Conservation (phyloP, 2,329 filamentous ascomycete species). For the Fusarium anguioides region DNA sequence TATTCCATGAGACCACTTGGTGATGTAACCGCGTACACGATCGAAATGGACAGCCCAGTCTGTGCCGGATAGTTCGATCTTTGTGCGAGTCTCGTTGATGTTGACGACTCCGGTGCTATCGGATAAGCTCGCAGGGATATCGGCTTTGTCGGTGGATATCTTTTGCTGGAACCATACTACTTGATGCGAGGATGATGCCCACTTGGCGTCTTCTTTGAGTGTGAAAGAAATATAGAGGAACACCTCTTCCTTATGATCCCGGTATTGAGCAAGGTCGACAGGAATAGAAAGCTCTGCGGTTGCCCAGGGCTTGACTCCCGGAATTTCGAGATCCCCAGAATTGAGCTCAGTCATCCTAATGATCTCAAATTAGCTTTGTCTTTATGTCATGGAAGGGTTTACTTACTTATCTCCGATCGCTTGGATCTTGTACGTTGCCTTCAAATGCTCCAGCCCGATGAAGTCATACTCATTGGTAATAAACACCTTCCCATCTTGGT, state of each 20-base stretch:
- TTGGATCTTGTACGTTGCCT: neutral
- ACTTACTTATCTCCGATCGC: neutral
- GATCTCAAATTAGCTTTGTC: rapidly evolving
- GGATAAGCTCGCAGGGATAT: rapidly evolving
- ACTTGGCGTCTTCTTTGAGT: neutral
- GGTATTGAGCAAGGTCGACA: neutral
- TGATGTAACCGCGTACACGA: conserved; percentile 9
- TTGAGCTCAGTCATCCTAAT: neutral
- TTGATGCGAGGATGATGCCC: neutral
- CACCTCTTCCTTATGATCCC: neutral
- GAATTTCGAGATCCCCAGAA: neutral
- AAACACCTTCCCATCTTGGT: neutral
- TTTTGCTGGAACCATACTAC: conserved; percentile 16
- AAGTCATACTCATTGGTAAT: conserved; percentile 18
- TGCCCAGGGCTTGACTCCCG: neutral
- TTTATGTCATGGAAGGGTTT: rapidly evolving
- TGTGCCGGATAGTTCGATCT: neutral
- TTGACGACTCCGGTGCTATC: neutral
- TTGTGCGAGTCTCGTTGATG: neutral
- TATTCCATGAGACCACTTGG: neutral
- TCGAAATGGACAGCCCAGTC: neutral
- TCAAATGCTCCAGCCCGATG: neutral
- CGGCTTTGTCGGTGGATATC: neutral
- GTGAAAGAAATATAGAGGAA: neutral
- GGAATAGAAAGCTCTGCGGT: neutral